Evolutionary conservation across 2,329 filamentous ascomycete species (phyloP), one percentile per base, ranked within the genome.

Genomic region (Sporothrix brunneoviolacea): DNA sequence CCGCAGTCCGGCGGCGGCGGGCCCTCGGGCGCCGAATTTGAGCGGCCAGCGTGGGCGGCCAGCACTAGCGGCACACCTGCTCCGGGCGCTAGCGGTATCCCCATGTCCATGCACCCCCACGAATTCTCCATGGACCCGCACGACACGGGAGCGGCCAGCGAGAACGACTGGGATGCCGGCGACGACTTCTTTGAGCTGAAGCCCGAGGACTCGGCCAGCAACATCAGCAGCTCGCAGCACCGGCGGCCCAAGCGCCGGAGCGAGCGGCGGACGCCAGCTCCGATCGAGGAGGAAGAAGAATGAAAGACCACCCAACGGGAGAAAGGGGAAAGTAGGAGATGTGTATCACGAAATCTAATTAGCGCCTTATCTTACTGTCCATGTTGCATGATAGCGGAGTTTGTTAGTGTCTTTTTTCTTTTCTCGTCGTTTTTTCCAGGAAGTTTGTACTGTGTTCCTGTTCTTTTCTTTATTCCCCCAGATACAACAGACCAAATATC

Each of bases 151-250:
- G 74, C 76, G 43, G 68, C 66, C n/a, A 52, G 39, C 33, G 43
- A 66, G 46, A 77, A 72, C 57, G 78, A 82, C 54, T 77, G 76
- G 46, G 80, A 83, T 51, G 79, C 78, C 70, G 72, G 70, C 16
- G 72, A 74, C 42, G 79, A 82, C 48, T 74, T 80, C 52, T 62
- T 66, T 46, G 78, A 81, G 59, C 72, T 91, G 43, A 83, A 83
- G 58, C 87, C 87, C 0, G 87, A 91, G 61, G 87, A 91, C 65
- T 85, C 80, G 49, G 87, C 87, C 21, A 90, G 86, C 66, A 90
- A 91, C 62, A 87, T 91, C 53, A 84, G 80, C 61, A 86, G 82
- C 62, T 84, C 83, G 48, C 68, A 84, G 58, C 75, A 84, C 61
- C 74, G 82, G 58, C 73, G 82, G 61, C 83, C 80, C 37, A 86